Evolutionary conservation across 345 rosid genomes (phyloP).

Genomic region (Citrus sinensis): DNA sequence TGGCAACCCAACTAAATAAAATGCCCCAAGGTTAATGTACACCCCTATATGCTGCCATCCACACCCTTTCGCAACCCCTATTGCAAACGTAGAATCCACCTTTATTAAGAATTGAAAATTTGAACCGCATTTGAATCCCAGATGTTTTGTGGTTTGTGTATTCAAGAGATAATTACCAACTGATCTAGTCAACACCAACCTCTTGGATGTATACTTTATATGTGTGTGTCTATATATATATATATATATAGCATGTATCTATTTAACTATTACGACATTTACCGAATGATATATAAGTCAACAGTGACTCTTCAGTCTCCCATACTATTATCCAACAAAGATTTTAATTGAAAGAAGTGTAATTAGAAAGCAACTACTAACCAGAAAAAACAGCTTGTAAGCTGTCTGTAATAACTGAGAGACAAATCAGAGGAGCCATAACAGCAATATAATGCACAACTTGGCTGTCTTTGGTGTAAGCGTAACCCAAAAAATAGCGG

Average conservation of each 20-base stretch:
- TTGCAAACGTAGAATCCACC: neutral
- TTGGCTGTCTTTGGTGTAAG: slow-evolving; percentile 31
- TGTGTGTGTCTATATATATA: too few species aligned
- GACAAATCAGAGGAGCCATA: slow-evolving; percentile 41
- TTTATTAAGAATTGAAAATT: too few species aligned
- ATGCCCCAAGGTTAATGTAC: slow-evolving; percentile 30
- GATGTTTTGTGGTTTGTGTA: too few species aligned
- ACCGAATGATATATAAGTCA: neutral
- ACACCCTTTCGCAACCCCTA: slow-evolving; percentile 42
- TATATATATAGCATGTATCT: too few species aligned
- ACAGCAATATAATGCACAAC: slow-evolving; percentile 29
- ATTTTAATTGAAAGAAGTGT: neutral
- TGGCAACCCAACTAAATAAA: slow-evolving; percentile 37
- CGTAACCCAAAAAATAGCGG: slow-evolving; percentile 34
- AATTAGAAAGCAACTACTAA: slow-evolving; percentile 1
- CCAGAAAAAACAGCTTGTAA: slow-evolving; percentile 43
- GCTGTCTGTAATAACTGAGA: slow-evolving; percentile 35
- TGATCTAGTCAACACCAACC: too few species aligned
- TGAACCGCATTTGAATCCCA: neutral
- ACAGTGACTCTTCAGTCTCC: neutral
- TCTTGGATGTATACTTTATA: too few species aligned
- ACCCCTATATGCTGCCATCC: slow-evolving; percentile 43
- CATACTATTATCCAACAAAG: neutral
- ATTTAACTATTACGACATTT: too few species aligned
- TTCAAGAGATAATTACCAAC: too few species aligned